A percentile compares a stretch with the other conserved stretches of the same genome.
phyloP scores from a whole-genome alignment of 768 basidiomycete species.

The Boletus tylopilopsis region DNA sequence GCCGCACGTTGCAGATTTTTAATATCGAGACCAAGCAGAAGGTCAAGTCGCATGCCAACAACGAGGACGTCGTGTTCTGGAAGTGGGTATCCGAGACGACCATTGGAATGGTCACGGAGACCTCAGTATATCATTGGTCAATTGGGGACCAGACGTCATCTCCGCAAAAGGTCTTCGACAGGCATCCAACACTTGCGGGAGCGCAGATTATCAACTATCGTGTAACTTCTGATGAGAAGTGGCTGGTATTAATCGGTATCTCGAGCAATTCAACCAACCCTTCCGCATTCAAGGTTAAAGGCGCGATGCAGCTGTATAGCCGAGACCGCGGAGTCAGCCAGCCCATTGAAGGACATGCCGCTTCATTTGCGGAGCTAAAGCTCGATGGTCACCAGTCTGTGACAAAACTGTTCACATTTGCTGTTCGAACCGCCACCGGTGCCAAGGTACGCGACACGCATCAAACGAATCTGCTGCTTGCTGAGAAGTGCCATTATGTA shows the following conservation, averaged over 20 bases:
- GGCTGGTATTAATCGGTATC: slow-evolving; percentile 96
- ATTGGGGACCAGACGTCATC: slow-evolving; percentile 69
- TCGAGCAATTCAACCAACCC: slow-evolving; percentile 90
- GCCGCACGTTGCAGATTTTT: slow-evolving; percentile 93
- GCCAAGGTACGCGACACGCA: slow-evolving; percentile 70
- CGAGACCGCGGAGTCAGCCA: slow-evolving; percentile 91
- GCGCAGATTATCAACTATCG: slow-evolving; percentile 99
- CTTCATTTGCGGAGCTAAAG: slow-evolving; percentile 90
- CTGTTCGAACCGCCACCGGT: slow-evolving; percentile 93
- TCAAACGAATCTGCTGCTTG: not conserved
- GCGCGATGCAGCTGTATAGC: slow-evolving; percentile 96
- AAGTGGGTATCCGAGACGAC: slow-evolving; percentile 94
- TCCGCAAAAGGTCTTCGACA: slow-evolving; percentile 93
- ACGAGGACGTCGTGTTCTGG: slow-evolving; percentile 97
- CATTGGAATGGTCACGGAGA: slow-evolving; percentile 94
- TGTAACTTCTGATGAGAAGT: slow-evolving; percentile 88
- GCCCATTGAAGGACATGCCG: slow-evolving; percentile 98
- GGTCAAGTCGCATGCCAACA: slow-evolving; percentile 92
- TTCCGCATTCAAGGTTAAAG: slow-evolving; percentile 97
- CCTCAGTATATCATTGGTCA: slow-evolving; percentile 90
- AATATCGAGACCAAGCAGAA: slow-evolving; percentile 98
- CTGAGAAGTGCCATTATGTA: slow-evolving; percentile 32
- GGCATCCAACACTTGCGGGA: slow-evolving; percentile 89
- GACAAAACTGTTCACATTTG: slow-evolving; percentile 93
- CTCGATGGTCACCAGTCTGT: slow-evolving; percentile 80